phyloP scores from a whole-genome alignment of 371 early-diverging fungal genomes.

The Dinochytrium kinnereticum region DNA sequence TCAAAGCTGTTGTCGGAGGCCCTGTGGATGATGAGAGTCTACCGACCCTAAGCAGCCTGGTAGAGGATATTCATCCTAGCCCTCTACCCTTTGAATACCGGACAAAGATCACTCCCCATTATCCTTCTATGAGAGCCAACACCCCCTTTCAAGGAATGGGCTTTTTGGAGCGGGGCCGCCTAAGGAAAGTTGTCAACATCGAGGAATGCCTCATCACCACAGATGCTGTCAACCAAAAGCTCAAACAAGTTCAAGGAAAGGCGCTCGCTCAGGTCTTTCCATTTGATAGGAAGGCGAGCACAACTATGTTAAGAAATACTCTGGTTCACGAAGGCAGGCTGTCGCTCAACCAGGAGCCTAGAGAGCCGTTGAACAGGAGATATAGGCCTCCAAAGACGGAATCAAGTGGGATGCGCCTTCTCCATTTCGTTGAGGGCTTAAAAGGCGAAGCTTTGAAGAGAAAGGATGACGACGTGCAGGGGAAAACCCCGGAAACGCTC shows the following conservation, averaged over 20 bases:
- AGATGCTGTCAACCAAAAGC: constrained; percentile 58
- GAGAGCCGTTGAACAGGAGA: background rate
- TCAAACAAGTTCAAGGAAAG: constrained; percentile 55
- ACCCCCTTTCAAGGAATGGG: constrained; percentile 55
- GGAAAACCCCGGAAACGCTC: background rate
- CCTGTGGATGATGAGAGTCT: constrained; percentile 19
- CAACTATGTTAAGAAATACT: background rate
- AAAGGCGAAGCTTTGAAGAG: no score
- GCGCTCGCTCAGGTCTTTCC: background rate
- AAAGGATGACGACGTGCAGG: background rate
- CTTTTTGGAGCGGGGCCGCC: constrained; percentile 59
- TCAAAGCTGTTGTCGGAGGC: background rate
- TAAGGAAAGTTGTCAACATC: constrained; percentile 61
- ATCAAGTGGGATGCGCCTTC: background rate
- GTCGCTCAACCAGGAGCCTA: background rate
- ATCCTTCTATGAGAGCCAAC: constrained; percentile 42
- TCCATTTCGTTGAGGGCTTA: background rate
- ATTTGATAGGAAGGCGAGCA: background rate
- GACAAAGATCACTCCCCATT: constrained; percentile 71
- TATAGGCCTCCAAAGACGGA: no score
- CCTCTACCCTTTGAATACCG: constrained; percentile 62
- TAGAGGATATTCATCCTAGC: constrained; percentile 38
- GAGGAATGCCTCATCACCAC: constrained; percentile 68
- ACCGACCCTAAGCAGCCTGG: background rate
- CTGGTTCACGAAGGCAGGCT: background rate